Conservation (phyloP, 2,329 filamentous ascomycete genomes). For the Pseudocercospora musae region DNA sequence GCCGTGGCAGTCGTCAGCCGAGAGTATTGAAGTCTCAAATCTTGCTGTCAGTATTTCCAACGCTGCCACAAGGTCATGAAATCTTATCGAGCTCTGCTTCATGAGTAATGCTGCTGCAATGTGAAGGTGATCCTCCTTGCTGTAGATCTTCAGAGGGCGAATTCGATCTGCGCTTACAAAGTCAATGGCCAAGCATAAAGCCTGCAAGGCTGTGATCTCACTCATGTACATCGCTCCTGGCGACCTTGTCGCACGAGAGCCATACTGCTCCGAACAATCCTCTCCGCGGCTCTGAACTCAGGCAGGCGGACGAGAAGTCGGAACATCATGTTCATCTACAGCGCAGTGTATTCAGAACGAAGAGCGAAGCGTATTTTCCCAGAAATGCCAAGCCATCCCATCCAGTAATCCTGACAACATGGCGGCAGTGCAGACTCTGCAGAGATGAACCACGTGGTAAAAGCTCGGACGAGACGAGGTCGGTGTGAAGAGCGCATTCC, state of each 20-base stretch:
- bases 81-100: background rate
- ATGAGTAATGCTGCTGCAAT: background rate
- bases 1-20: constrained; percentile 1
- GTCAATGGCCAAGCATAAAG: background rate
- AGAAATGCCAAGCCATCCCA: background rate
- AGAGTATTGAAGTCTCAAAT: background rate
- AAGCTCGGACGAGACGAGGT: background rate
- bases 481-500: background rate
- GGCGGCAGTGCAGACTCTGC: background rate
- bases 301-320: too few species aligned
- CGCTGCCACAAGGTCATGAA: too few species aligned
- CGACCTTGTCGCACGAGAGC: too few species aligned
- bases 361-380: too few species aligned
- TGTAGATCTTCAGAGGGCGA: too few species aligned
- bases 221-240: too few species aligned
- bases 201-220: too few species aligned
- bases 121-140: too few species aligned
- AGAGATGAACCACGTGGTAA: background rate
- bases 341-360: too few species aligned
- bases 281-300: too few species aligned
- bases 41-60: background rate
- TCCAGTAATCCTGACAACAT: background rate
- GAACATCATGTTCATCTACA: too few species aligned
- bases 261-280: too few species aligned
- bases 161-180: background rate